A percentile compares a stretch with the other conserved stretches of the same genome.
These are phyloP conservation scores for Ziziphus jujuba DNA, from an alignment of 306 rosid genomes.

Conservation along the genomic window DNA sequence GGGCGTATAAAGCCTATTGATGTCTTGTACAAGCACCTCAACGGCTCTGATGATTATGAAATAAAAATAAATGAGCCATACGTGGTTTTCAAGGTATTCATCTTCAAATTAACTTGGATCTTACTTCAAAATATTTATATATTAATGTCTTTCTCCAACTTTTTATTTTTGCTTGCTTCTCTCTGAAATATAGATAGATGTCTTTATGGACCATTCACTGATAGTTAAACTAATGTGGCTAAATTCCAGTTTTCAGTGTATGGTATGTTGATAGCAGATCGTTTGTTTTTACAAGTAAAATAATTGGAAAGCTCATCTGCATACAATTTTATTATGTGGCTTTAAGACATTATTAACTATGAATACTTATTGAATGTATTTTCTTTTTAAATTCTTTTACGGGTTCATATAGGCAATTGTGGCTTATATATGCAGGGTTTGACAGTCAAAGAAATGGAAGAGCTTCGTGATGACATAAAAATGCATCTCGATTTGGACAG, in stretches of 20 bases:
- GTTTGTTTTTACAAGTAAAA: too few relatives aligned
- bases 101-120: slow-evolving; percentile 8
- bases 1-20: slow-evolving; percentile 96
- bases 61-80: slow-evolving; percentile 90
- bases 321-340: too few relatives aligned
- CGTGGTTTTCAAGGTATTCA: slow-evolving; percentile 84
- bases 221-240: too few relatives aligned
- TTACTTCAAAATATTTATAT: neutral
- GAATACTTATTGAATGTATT: neutral
- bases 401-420: slow-evolving; percentile 18
- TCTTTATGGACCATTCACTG: too few relatives aligned
- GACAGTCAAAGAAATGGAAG: slow-evolving; percentile 92
- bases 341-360: too few relatives aligned
- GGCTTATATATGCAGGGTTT: slow-evolving; percentile 63
- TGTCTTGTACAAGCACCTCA: slow-evolving; percentile 79
- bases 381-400: neutral
- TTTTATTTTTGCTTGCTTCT: neutral
- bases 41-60: slow-evolving; percentile 82
- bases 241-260: too few relatives aligned
- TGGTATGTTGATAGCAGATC: too few relatives aligned
- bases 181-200: too few relatives aligned
- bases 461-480: slow-evolving; percentile 94
- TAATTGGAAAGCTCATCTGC: too few relatives aligned
- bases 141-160: neutral
- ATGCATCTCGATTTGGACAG: slow-evolving; percentile 99